Conservation (phyloP, 352 stramenopile species). For the Blastocystis sp. region DNA sequence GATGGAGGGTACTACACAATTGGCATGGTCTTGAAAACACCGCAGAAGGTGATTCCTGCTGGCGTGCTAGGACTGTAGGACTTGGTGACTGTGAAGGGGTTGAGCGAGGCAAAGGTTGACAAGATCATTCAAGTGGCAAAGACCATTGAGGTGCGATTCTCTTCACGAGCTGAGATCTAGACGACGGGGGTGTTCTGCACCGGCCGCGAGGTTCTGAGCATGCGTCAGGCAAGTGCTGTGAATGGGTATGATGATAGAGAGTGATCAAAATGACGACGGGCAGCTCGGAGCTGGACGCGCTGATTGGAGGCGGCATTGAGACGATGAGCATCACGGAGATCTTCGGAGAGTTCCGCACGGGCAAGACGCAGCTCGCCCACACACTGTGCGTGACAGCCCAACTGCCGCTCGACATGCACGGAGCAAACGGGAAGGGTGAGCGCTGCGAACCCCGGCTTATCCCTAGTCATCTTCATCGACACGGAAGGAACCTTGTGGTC, state of each 20-base stretch:
- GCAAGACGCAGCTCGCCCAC: constrained; percentile 89
- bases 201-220: constrained; percentile 39
- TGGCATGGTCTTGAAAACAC: constrained; percentile 77
- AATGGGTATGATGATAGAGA: constrained; percentile 21
- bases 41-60: constrained; percentile 42
- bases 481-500: constrained; percentile 85
- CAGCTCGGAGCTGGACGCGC: constrained; percentile 78
- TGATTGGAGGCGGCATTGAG: constrained; percentile 83
- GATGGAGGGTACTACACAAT: constrained; percentile 86
- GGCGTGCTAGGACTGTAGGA: constrained; percentile 7
- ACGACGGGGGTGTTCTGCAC: constrained; percentile 61
- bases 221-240: constrained; percentile 1
- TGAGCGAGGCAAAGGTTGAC: constrained; percentile 83
- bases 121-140: constrained; percentile 75
- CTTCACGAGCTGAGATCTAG: constrained; percentile 69
- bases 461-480: constrained; percentile 76
- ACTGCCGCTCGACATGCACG: constrained; percentile 73
- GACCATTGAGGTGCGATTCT: constrained; percentile 46
- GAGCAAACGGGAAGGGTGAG: constrained; percentile 56
- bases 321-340: constrained; percentile 86
- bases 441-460: constrained; percentile 38
- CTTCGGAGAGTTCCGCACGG: constrained; percentile 84
- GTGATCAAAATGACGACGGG: constrained; percentile 69
- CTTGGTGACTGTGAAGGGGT: constrained; percentile 81
- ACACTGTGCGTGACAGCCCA: constrained; percentile 82